phyloP scores from a whole-genome alignment of 1,284 basidiomycete genomes.

The Neonothopanus nambi region DNA sequence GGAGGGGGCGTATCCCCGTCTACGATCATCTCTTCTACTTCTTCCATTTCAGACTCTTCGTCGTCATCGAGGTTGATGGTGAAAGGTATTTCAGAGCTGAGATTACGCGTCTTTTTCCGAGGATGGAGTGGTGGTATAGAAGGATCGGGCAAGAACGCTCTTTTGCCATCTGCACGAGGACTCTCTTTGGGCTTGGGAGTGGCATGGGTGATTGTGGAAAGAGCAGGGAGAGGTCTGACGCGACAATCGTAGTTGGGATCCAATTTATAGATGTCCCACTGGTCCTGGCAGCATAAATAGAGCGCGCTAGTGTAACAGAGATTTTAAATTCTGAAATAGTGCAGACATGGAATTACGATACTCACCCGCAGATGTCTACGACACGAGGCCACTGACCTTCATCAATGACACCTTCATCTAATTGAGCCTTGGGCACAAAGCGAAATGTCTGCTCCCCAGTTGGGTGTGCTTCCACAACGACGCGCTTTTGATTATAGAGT shows the following conservation, averaged over 20 bases:
- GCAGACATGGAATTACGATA: slow-evolving; percentile 9
- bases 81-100: neutral
- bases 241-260: slow-evolving; percentile 68
- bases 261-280: slow-evolving; percentile 82
- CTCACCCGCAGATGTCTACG: slow-evolving; percentile 69
- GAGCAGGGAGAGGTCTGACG: slow-evolving; percentile 46
- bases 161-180: slow-evolving; percentile 19
- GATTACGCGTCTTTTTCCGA: slow-evolving; percentile 28
- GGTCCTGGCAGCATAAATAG: slow-evolving; percentile 60
- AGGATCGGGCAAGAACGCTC: slow-evolving; percentile 14
- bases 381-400: slow-evolving; percentile 72
- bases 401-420: slow-evolving; percentile 52
- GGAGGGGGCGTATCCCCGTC: slow-evolving; percentile 35
- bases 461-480: slow-evolving; percentile 65
- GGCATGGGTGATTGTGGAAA: slow-evolving; percentile 40
- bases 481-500: slow-evolving; percentile 58
- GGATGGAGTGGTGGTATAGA: slow-evolving; percentile 22
- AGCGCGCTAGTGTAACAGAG: slow-evolving; percentile 38
- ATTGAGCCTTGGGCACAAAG: slow-evolving; percentile 68
- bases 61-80: slow-evolving; percentile 9
- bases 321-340: neutral
- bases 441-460: slow-evolving; percentile 62
- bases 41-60: slow-evolving; percentile 37
- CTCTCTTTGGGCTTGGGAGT: slow-evolving; percentile 16
- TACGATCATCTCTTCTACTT: slow-evolving; percentile 58